phyloP scores from a whole-genome alignment of 2,329 filamentous ascomycete species.

The Xylaria multiplex region DNA sequence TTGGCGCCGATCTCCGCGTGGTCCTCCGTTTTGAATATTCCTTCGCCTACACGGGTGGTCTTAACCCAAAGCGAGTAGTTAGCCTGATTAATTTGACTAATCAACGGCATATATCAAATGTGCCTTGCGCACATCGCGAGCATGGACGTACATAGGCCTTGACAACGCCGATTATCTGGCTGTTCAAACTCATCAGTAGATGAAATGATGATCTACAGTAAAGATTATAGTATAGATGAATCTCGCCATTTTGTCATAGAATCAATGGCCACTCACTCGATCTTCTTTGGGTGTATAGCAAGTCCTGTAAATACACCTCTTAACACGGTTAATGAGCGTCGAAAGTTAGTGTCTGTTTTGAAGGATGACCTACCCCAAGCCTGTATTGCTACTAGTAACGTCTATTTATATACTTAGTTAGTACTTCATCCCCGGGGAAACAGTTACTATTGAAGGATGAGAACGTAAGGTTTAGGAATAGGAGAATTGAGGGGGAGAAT shows the following conservation, averaged over 20 bases:
- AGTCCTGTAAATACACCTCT: constrained; percentile 70
- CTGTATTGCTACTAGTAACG: constrained; percentile 6
- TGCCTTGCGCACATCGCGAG: neutral
- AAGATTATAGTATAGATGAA: neutral
- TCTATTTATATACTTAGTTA: constrained; percentile 3
- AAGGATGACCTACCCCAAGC: neutral
- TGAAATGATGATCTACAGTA: neutral
- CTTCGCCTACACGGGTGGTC: constrained; percentile 64
- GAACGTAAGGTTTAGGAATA: too few relatives aligned
- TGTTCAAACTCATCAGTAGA: constrained; percentile 7
- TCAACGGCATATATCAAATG: constrained; percentile 8
- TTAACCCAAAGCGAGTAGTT: constrained; percentile 40
- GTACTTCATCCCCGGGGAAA: neutral
- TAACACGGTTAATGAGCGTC: constrained; percentile 50
- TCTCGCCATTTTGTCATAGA: neutral
- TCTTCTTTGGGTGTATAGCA: constrained; percentile 63
- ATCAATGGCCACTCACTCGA: constrained; percentile 49
- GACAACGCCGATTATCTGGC: constrained; percentile 68
- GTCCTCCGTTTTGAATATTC: constrained; percentile 71
- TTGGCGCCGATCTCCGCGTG: constrained; percentile 51
- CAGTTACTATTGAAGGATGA: neutral
- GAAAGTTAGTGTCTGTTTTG: neutral
- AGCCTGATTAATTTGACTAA: neutral
- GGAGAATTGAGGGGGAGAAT: neutral
- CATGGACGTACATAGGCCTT: constrained; percentile 62